Conservation (phyloP, 1,284 basidiomycete genomes). For the Boletellus deceptivus region DNA sequence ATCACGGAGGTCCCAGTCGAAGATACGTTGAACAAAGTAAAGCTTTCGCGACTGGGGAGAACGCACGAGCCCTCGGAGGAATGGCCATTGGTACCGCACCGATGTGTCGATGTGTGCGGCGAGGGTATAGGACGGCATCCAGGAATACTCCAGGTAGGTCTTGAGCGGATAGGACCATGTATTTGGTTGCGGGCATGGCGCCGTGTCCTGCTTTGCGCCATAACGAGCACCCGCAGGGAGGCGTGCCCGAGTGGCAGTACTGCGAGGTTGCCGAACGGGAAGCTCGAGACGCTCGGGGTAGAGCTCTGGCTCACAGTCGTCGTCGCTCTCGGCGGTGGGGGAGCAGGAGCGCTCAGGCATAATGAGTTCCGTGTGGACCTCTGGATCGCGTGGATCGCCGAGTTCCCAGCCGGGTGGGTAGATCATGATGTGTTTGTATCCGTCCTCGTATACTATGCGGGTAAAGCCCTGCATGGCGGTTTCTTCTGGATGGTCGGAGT, state of each 20-base stretch:
- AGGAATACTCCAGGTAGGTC: constrained; percentile 7
- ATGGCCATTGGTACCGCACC: constrained; percentile 7
- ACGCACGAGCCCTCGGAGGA: constrained; percentile 3
- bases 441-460: constrained; percentile 3
- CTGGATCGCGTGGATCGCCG: constrained; percentile 1
- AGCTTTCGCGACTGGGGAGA: constrained; percentile 6
- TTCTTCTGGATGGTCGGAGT: neutral
- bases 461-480: constrained; percentile 4
- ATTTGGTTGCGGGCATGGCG: neutral
- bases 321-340: neutral
- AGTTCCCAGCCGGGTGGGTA: constrained; percentile 7
- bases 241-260: neutral
- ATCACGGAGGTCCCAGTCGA: neutral
- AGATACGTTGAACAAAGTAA: constrained; percentile 8
- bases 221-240: neutral
- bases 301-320: neutral
- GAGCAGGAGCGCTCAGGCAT: neutral
- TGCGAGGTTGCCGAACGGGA: neutral
- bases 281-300: neutral
- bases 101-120: neutral
- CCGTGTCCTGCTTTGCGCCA: too few relatives aligned
- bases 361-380: neutral
- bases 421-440: constrained; percentile 4
- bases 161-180: constrained; percentile 7
- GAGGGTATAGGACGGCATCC: constrained; percentile 11